Percentiles rank a stretch among this genome's conserved stretches.
Evolutionary conservation across 805 yeast species (phyloP).

Genomic region (Ogataea polymorpha): DNA sequence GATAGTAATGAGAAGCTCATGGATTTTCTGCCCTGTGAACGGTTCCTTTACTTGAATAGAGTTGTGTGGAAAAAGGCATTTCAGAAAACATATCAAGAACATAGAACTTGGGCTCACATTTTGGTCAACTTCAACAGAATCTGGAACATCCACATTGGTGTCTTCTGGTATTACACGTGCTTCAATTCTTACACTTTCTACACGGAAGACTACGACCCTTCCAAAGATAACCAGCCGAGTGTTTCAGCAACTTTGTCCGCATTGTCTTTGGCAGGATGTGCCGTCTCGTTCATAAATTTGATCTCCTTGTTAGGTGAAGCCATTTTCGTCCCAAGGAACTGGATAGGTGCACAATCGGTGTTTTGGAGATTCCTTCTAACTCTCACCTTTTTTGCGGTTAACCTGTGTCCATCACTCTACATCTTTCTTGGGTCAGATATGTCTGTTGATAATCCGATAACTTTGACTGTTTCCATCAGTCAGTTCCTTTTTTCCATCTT

Average conservation of each 20-base stretch:
- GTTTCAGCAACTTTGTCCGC: conserved; percentile 51
- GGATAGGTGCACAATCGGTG: conserved; percentile 70
- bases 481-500: conserved; percentile 57
- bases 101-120: conserved; percentile 74
- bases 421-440: conserved; percentile 42
- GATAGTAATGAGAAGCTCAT: conserved; percentile 45
- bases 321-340: conserved; percentile 63
- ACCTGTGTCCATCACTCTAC: conserved; percentile 50
- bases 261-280: conserved; percentile 64
- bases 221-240: conserved; percentile 59
- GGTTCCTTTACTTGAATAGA: conserved; percentile 52
- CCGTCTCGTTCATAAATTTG: conserved; percentile 56
- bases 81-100: conserved; percentile 71
- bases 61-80: conserved; percentile 68
- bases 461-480: conserved; percentile 44
- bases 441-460: conserved; percentile 32
- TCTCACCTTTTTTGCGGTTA: conserved; percentile 40
- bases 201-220: conserved; percentile 52
- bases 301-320: conserved; percentile 56
- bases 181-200: conserved; percentile 68
- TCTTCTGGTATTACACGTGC: conserved; percentile 75
- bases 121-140: conserved; percentile 71
- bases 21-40: conserved; percentile 49
- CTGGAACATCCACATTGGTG: conserved; percentile 72
- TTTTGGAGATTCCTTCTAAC: conserved; percentile 44